Percentiles rank a stretch among this genome's conserved stretches.
Conservation (phyloP, 2,329 filamentous ascomycete genomes). For the Pestalotiopsis sp. region DNA sequence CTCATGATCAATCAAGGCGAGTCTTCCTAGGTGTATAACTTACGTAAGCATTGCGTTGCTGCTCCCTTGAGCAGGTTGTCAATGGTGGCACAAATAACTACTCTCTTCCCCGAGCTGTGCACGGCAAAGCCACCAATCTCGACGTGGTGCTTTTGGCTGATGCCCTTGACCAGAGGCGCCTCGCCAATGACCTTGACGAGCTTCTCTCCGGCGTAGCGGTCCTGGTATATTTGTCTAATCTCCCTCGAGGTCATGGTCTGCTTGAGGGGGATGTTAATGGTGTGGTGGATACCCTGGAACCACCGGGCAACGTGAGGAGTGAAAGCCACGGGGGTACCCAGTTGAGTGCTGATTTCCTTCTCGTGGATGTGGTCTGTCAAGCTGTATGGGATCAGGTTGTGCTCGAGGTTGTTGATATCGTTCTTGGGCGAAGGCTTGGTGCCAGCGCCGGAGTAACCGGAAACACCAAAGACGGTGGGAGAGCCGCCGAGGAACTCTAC, state of each 20-base stretch:
- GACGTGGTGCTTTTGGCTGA: slow-evolving; percentile 81
- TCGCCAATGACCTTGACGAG: slow-evolving; percentile 92
- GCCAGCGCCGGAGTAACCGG: slow-evolving; percentile 91
- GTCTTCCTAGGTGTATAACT: slow-evolving; percentile 38
- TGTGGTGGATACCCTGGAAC: slow-evolving; percentile 95
- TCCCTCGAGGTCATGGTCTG: slow-evolving; percentile 87
- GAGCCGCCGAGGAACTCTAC: slow-evolving; percentile 73
- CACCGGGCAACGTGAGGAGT: slow-evolving; percentile 93
- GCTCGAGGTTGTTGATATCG: slow-evolving; percentile 75
- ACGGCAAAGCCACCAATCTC: slow-evolving; percentile 97
- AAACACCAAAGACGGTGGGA: slow-evolving; percentile 86
- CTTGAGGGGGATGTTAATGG: slow-evolving; percentile 85
- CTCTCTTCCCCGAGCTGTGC: slow-evolving; percentile 82
- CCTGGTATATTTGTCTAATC: slow-evolving; percentile 92
- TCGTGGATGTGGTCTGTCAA: slow-evolving; percentile 95
- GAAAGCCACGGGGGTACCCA: slow-evolving; percentile 76
- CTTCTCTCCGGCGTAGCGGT: slow-evolving; percentile 93
- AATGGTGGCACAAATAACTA: slow-evolving; percentile 92
- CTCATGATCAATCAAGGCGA: not conserved
- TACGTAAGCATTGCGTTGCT: slow-evolving; percentile 87
- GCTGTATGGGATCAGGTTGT: slow-evolving; percentile 90
- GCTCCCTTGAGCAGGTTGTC: slow-evolving; percentile 94
- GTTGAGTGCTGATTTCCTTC: slow-evolving; percentile 79
- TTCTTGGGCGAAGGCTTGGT: slow-evolving; percentile 96
- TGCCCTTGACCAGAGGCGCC: slow-evolving; percentile 80